Conservation (phyloP, 2,329 filamentous ascomycete genomes). For the Alternaria triticina region DNA sequence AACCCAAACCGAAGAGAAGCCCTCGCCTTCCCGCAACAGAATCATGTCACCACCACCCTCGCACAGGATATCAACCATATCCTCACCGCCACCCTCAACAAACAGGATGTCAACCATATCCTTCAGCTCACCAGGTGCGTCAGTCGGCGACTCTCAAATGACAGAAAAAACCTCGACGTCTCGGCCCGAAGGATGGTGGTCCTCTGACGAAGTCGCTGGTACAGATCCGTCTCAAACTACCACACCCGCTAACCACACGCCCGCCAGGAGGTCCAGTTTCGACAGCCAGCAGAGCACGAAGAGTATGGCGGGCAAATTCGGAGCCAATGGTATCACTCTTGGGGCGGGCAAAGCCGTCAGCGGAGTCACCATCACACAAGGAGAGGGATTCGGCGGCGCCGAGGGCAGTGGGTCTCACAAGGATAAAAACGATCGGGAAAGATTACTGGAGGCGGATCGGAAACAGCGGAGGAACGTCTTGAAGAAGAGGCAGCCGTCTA, state of each 20-base stretch:
- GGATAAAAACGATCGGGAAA: slow-evolving; percentile 2
- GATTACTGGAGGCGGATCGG: slow-evolving; percentile 1
- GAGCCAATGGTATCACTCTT: slow-evolving; percentile 42
- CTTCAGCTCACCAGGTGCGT: slow-evolving; percentile 28
- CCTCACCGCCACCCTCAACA: background rate
- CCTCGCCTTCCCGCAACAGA: slow-evolving; percentile 24
- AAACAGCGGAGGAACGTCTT: slow-evolving; percentile 10
- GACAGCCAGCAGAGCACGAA: slow-evolving; percentile 38
- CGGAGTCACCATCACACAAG: slow-evolving; percentile 29
- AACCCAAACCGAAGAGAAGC: slow-evolving; percentile 11
- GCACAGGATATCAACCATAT: slow-evolving; percentile 12
- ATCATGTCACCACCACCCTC: slow-evolving; percentile 33
- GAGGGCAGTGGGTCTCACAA: background rate
- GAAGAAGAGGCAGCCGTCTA: slow-evolving; percentile 6
- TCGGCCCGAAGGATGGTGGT: slow-evolving; percentile 50
- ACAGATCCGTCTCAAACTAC: slow-evolving; percentile 34
- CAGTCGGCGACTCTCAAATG: slow-evolving; percentile 33
- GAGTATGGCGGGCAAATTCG: slow-evolving; percentile 31
- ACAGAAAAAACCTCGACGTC: slow-evolving; percentile 40
- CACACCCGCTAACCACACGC: slow-evolving; percentile 19
- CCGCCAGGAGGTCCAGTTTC: slow-evolving; percentile 24
- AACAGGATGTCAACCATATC: slow-evolving; percentile 16
- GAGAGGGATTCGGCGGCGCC: slow-evolving; percentile 19
- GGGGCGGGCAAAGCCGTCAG: slow-evolving; percentile 43
- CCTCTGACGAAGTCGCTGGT: slow-evolving; percentile 45